Evolutionary conservation across 2,329 filamentous ascomycete genomes (phyloP).

Genomic region (Xylariomycetidae sp.): DNA sequence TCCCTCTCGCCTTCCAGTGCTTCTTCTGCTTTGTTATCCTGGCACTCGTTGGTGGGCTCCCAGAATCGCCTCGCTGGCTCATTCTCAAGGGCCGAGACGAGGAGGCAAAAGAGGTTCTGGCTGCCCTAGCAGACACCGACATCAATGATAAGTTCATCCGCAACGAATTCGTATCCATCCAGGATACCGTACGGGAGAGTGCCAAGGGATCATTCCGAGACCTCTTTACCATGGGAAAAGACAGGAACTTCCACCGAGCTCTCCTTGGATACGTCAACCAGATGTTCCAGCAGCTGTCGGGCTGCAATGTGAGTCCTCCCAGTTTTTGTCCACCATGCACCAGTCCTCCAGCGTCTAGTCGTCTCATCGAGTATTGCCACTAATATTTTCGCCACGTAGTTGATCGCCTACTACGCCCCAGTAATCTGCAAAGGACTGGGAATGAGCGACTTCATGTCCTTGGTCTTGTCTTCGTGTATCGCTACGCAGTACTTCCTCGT

Average conservation of each 20-base stretch:
- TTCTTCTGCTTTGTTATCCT: conserved; percentile 51
- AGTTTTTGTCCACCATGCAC: background rate
- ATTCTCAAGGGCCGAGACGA: conserved; percentile 31
- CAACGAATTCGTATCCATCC: conserved; percentile 40
- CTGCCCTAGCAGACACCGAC: conserved; percentile 28
- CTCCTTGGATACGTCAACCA: conserved; percentile 47
- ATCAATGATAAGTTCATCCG: conserved; percentile 47
- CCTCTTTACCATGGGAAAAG: conserved; percentile 48
- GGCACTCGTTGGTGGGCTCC: conserved; percentile 39
- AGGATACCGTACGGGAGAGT: conserved; percentile 56
- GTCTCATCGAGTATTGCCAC: background rate
- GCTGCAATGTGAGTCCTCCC: conserved; percentile 25
- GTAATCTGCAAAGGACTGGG: conserved; percentile 42
- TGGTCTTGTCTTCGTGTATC: conserved; percentile 1
- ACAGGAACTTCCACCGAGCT: conserved; percentile 43
- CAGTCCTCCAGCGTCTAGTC: no score
- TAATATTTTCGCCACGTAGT: background rate
- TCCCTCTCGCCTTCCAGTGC: conserved; percentile 50
- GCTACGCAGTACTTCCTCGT: conserved; percentile 37
- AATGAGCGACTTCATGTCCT: conserved; percentile 42
- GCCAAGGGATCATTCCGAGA: conserved; percentile 43
- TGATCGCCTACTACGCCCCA: conserved; percentile 35
- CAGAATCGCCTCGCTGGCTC: conserved; percentile 41
- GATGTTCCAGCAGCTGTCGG: conserved; percentile 42
- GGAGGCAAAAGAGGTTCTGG: conserved; percentile 33